Evolutionary conservation across 164 flowering plant genomes (phyloP), one percentile per base, ranked within the genome.

Genomic region (Liriodendron chinense): DNA sequence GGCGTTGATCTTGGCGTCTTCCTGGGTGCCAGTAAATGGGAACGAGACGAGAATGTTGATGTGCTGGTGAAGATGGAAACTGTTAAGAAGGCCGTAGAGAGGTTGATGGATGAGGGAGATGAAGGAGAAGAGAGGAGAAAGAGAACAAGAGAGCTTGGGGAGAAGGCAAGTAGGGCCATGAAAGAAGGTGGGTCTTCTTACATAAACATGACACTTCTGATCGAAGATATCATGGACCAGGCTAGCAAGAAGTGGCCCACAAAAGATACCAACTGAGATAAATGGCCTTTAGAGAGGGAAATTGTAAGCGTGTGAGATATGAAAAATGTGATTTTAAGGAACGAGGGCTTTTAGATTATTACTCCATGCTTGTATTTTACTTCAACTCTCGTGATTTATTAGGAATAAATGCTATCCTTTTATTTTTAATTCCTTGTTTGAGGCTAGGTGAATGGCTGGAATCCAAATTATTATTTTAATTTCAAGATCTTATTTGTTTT

Each of bases 101-200:
- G 23, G 53, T 6, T 84, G 24, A 81, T 85, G 89, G 86, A 79
- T 21, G 75, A 47, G 24, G 86, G 83, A 25, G 78, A 75, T 1
- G 89, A 84, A 75, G 88, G 87, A 62, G 63, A 78, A 62, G 75
- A 69, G 43, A 84, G 88, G 70, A 83, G 87, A 56, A 73, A 70
- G 22, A 83, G 81, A 80, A 86, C 83, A 0, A 75, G 64, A 47
- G 76, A 81, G 64, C 70, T 86, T 65, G 82, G 78, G 21, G 79
- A 74, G 13, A 74, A n/a, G 73, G 86, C 87, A 2, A 75, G 47
- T 18, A 76, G 10, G 70, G 85, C 89, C 9, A 72, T 77, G 66
- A 87, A 79, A 71, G 86, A 75, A 28, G 86, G 84, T 0, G 89
- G 89, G 1, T 87, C 90, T 71, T 87, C 88, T 68, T 24, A 83